Conservation (phyloP, 1,284 basidiomycete genomes). For the Rhodotorula sp. region DNA sequence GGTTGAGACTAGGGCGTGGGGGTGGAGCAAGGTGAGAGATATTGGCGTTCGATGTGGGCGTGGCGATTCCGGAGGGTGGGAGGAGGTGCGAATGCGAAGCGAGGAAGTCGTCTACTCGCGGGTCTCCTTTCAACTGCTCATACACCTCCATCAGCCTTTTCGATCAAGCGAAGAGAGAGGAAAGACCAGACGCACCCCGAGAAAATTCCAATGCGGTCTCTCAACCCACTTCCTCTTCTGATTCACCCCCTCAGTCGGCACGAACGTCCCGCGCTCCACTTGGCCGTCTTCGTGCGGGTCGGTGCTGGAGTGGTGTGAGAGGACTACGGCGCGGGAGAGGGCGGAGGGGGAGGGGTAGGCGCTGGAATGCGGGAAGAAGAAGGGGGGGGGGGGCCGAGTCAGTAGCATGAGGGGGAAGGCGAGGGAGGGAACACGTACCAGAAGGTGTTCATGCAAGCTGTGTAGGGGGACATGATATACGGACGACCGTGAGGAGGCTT, state of each 20-base stretch:
- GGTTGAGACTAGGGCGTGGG: background rate
- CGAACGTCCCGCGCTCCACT: conserved; percentile 43
- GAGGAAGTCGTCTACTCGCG: conserved; percentile 30
- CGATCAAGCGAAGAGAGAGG: background rate
- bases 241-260: conserved; percentile 47
- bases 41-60: background rate
- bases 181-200: conserved; percentile 44
- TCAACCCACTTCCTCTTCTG: conserved; percentile 38
- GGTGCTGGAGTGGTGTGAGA: conserved; percentile 23
- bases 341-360: conserved; percentile 32
- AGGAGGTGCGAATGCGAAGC: conserved; percentile 28
- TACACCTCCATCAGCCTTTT: no score
- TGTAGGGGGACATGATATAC: conserved; percentile 52
- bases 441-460: conserved; percentile 51
- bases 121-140: conserved; percentile 29
- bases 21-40: background rate
- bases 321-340: conserved; percentile 24
- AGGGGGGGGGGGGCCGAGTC: no score
- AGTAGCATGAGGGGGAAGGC: no score
- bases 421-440: no score
- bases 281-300: conserved; percentile 41
- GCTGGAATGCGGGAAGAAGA: conserved; percentile 7
- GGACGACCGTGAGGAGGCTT: conserved; percentile 49
- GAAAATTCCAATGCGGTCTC: conserved; percentile 50
- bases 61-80: background rate